Evolutionary conservation across 345 rosid genomes (phyloP).

Genomic region (Reutealis trisperma): DNA sequence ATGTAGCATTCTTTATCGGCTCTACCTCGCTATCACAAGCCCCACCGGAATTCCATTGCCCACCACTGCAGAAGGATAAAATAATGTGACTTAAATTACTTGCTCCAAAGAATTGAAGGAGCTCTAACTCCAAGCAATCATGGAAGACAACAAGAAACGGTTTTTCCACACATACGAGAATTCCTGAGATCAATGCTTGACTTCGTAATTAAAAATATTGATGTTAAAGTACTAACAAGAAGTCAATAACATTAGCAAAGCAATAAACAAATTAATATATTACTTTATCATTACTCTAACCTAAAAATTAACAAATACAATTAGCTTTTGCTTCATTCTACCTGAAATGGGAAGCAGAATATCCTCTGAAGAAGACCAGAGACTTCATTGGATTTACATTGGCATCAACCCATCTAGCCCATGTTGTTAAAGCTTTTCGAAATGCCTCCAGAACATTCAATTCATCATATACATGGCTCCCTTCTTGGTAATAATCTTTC

Average conservation of each 20-base stretch:
- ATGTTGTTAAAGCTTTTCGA: slow-evolving; percentile 80
- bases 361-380: slow-evolving; percentile 84
- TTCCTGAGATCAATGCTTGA: neutral
- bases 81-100: neutral
- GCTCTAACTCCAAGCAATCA: neutral
- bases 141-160: neutral
- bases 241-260: too few relatives aligned
- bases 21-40: slow-evolving; percentile 80
- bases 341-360: slow-evolving; percentile 97
- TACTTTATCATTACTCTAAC: neutral
- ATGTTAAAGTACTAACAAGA: too few relatives aligned
- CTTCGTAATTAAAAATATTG: neutral
- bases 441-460: slow-evolving; percentile 90
- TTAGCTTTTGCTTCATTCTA: slow-evolving; percentile 7
- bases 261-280: neutral
- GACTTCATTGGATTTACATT: slow-evolving; percentile 63
- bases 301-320: neutral
- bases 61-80: slow-evolving; percentile 57
- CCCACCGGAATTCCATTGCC: slow-evolving; percentile 99
- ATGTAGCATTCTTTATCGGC: slow-evolving; percentile 79
- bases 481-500: slow-evolving; percentile 94
- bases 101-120: neutral
- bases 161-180: neutral
- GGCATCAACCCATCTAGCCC: slow-evolving; percentile 93
- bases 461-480: slow-evolving; percentile 69